Evolutionary conservation across 345 rosid genomes (phyloP).

Genomic region (Ceriops tagal): DNA sequence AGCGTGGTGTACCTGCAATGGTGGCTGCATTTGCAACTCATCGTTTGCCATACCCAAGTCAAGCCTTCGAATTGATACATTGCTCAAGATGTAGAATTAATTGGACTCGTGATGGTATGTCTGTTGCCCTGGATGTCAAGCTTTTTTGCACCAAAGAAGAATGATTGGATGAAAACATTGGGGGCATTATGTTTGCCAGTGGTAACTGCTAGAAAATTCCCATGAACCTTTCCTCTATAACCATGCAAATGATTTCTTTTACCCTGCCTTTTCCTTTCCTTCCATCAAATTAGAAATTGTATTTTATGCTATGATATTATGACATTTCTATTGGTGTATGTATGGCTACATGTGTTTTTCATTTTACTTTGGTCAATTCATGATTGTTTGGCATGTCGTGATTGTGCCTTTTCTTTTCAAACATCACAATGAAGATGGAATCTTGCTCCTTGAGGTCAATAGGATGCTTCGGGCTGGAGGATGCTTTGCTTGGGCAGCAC

Average conservation of each 20-base stretch:
- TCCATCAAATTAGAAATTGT: neutral
- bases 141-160: slow-evolving; percentile 6
- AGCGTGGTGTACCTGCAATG: slow-evolving; percentile 99
- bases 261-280: neutral
- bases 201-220: neutral
- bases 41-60: slow-evolving; percentile 78
- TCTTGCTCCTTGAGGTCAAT: slow-evolving; percentile 90
- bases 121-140: slow-evolving; percentile 5
- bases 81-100: slow-evolving; percentile 98
- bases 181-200: neutral
- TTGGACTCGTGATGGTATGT: slow-evolving; percentile 97
- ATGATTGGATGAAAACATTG: neutral
- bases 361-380: neutral
- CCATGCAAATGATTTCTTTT: neutral
- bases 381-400: slow-evolving; percentile 19
- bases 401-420: slow-evolving; percentile 9
- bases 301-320: neutral
- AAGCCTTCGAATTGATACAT: slow-evolving; percentile 94
- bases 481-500: slow-evolving; percentile 98
- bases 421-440: slow-evolving; percentile 61
- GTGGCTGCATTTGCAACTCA: slow-evolving; percentile 87
- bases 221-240: neutral
- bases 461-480: slow-evolving; percentile 94
- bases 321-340: neutral
- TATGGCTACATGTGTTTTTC: neutral